These are phyloP conservation scores for Diaporthe sp. DNA, from an alignment of 2,329 filamentous ascomycete species.

Conservation along the genomic window DNA sequence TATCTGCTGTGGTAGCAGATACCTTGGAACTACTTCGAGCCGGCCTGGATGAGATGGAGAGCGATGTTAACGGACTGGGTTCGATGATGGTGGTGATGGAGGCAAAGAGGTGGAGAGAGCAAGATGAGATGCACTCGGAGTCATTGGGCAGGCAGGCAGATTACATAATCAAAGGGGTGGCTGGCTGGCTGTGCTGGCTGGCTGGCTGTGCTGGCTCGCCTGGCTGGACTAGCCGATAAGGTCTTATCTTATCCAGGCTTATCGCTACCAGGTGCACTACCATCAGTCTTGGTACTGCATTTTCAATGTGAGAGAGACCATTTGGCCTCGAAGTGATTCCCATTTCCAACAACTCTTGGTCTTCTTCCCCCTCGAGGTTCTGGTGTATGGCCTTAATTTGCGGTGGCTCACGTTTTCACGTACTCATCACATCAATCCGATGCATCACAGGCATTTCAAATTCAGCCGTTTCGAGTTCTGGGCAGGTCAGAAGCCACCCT, in stretches of 20 bases:
- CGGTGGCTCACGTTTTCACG: no score
- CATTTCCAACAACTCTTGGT: no score
- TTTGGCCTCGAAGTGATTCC: no score
- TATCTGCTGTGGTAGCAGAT: slow-evolving; percentile 8
- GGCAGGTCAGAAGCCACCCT: background rate
- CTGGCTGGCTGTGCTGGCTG: background rate
- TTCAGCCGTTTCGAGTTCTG: background rate
- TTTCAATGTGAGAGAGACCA: no score
- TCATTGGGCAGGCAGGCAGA: background rate
- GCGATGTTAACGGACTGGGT: background rate
- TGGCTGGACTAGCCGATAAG: background rate
- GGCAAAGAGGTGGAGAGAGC: background rate
- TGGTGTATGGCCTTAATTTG: no score
- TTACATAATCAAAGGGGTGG: background rate
- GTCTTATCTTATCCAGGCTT: background rate
- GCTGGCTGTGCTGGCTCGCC: background rate
- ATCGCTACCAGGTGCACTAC: no score
- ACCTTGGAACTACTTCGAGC: slow-evolving; percentile 4
- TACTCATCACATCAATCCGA: no score
- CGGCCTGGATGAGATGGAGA: background rate
- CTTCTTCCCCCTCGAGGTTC: no score
- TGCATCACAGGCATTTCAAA: no score
- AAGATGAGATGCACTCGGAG: background rate
- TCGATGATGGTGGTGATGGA: background rate
- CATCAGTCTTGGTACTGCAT: no score